Evolutionary conservation across 345 rosid genomes (phyloP).

Genomic region (Angophora floribunda): DNA sequence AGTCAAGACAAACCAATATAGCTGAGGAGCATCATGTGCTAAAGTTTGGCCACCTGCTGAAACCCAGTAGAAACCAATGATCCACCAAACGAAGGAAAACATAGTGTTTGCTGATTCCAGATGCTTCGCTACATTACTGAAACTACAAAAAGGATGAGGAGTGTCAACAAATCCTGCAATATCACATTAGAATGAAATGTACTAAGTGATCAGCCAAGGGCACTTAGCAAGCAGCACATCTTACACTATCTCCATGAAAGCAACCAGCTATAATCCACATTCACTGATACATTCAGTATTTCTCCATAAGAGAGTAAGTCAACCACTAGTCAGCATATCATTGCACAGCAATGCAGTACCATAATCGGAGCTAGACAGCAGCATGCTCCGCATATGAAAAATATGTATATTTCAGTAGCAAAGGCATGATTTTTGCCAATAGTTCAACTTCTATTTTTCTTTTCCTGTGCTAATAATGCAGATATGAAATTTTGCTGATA

Average conservation of each 20-base stretch:
- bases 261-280: neutral
- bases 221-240: neutral
- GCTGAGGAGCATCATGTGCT: conserved; percentile 62
- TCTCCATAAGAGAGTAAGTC: neutral
- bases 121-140: conserved; percentile 71
- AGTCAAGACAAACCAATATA: conserved; percentile 62
- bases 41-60: conserved; percentile 82
- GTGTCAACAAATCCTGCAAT: neutral
- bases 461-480: neutral
- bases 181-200: neutral
- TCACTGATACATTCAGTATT: neutral
- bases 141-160: neutral
- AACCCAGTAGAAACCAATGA: conserved; percentile 98
- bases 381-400: neutral
- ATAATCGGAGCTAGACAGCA: neutral
- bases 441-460: neutral
- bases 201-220: neutral
- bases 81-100: conserved; percentile 99
- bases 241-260: neutral
- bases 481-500: neutral
- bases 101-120: conserved; percentile 96
- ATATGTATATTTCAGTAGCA: neutral
- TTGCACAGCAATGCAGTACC: neutral
- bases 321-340: neutral
- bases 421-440: neutral